Conservation (phyloP, 352 stramenopile genomes). For the Aphanomyces astaci region DNA sequence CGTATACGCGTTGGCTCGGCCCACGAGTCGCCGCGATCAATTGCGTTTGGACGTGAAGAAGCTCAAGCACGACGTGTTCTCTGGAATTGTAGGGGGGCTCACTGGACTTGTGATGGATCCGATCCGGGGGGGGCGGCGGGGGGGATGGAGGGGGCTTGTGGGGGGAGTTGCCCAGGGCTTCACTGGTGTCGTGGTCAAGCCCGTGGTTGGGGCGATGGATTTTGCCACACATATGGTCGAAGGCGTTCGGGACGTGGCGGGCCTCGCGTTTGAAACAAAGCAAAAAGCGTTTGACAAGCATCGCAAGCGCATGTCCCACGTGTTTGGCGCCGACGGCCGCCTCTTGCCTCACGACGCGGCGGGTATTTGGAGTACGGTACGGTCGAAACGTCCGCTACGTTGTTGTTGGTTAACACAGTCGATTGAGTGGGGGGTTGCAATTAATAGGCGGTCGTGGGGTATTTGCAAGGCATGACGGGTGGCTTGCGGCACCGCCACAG, state of each 20-base stretch:
- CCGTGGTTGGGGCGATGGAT: slow-evolving; percentile 18
- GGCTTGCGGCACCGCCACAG: neutral
- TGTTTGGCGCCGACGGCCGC: slow-evolving; percentile 12
- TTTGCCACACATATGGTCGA: slow-evolving; percentile 19
- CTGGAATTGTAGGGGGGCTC: slow-evolving; percentile 4
- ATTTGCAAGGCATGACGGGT: neutral
- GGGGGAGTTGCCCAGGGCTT: slow-evolving; percentile 10
- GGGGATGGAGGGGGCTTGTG: neutral
- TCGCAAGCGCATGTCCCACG: slow-evolving; percentile 18
- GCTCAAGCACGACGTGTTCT: slow-evolving; percentile 15
- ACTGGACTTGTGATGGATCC: slow-evolving; percentile 16
- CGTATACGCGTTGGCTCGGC: slow-evolving; percentile 9
- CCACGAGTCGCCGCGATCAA: slow-evolving; percentile 13
- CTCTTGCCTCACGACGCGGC: slow-evolving; percentile 10
- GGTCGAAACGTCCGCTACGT: too few species aligned
- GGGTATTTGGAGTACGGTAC: slow-evolving; percentile 8
- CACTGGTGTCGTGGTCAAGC: slow-evolving; percentile 17
- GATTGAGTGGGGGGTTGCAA: too few species aligned
- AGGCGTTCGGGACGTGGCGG: slow-evolving; percentile 12
- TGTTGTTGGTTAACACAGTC: too few species aligned
- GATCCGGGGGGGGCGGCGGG: slow-evolving; percentile 4
- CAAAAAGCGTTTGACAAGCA: neutral
- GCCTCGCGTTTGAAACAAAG: slow-evolving; percentile 12
- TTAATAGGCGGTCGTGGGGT: neutral
- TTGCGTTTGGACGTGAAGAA: slow-evolving; percentile 9